phyloP scores from a whole-genome alignment of 108 stramenopile species.

The Cyclotella sp. region DNA sequence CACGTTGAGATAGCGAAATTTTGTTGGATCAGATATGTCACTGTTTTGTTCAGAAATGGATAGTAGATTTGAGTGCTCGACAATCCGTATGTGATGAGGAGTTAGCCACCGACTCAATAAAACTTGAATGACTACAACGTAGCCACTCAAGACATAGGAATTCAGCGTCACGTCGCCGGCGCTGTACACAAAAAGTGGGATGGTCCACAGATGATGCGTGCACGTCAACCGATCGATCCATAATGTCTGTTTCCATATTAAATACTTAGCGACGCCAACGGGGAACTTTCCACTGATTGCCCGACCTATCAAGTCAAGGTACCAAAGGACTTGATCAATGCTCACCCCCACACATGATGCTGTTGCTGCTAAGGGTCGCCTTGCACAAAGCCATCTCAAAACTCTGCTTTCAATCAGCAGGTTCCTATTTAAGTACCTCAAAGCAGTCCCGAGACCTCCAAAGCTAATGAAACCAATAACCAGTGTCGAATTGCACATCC shows the following conservation, averaged over 20 bases:
- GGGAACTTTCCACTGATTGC: slow-evolving; percentile 60
- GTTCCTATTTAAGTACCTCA: background rate
- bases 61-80: background rate
- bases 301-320: slow-evolving; percentile 59
- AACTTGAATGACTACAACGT: slow-evolving; percentile 65
- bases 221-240: slow-evolving; percentile 69
- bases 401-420: background rate
- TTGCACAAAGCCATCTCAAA: slow-evolving; percentile 26
- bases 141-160: slow-evolving; percentile 57
- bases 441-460: slow-evolving; percentile 15
- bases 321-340: slow-evolving; percentile 87
- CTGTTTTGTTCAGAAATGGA: background rate
- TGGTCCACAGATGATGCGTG: slow-evolving; percentile 88
- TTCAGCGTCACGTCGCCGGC: slow-evolving; percentile 41
- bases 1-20: slow-evolving; percentile 70
- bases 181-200: slow-evolving; percentile 73
- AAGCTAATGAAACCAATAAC: slow-evolving; percentile 58
- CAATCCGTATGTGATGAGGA: slow-evolving; percentile 50
- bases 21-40: slow-evolving; percentile 29
- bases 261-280: slow-evolving; percentile 79
- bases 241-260: slow-evolving; percentile 73
- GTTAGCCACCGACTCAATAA: slow-evolving; percentile 67
- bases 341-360: slow-evolving; percentile 72
- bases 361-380: slow-evolving; percentile 65
- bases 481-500: slow-evolving; percentile 76